Evolutionary conservation across 257 asterid species (phyloP).

Genomic region (Nicotiana tabacum): DNA sequence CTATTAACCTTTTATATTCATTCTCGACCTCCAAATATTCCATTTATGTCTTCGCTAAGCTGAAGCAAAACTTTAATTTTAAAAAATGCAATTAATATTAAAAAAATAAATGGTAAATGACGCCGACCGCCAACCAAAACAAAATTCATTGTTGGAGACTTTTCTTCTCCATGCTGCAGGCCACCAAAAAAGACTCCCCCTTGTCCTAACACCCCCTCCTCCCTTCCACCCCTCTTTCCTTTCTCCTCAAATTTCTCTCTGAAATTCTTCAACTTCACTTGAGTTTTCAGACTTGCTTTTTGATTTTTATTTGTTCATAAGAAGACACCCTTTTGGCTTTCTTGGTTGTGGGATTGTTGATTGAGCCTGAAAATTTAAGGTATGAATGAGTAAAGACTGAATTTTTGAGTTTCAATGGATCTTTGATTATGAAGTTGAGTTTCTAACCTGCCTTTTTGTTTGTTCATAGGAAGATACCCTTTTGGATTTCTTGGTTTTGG

Average conservation of each 20-base stretch:
- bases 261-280: not conserved
- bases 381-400: not conserved
- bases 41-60: too few relatives aligned
- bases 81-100: too few relatives aligned
- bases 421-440: not conserved
- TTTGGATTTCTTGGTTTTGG: too few relatives aligned
- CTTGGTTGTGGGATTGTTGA: not conserved
- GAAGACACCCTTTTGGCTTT: not conserved
- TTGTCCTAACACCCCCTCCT: not conserved
- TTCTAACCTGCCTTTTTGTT: not conserved
- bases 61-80: too few relatives aligned
- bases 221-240: not conserved
- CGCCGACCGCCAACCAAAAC: constrained; percentile 86
- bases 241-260: constrained; percentile 6
- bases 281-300: not conserved
- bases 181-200: constrained; percentile 2
- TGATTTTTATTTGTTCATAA: not conserved
- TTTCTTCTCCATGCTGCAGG: constrained; percentile 31
- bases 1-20: too few relatives aligned
- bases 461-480: not conserved
- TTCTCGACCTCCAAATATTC: too few relatives aligned
- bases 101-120: constrained; percentile 25
- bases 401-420: not conserved
- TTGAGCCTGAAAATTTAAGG: not conserved
- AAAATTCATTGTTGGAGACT: constrained; percentile 49